phyloP scores from a whole-genome alignment of 2,329 filamentous ascomycete species.

The Claviceps lovelessii region DNA sequence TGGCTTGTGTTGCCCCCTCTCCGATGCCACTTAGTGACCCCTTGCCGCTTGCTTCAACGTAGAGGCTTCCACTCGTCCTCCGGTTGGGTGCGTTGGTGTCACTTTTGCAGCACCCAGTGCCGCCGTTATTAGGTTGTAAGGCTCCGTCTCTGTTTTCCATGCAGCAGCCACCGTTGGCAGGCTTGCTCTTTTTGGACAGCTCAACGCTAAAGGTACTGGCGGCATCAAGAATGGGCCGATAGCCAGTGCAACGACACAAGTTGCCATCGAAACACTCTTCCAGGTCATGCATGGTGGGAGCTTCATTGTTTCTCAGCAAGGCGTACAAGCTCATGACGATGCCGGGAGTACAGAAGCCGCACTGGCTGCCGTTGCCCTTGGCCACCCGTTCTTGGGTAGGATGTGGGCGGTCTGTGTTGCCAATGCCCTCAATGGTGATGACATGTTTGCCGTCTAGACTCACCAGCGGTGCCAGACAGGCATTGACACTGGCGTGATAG shows the following conservation, averaged over 20 bases:
- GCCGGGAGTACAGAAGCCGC: slow-evolving; percentile 86
- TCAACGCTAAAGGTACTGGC: slow-evolving; percentile 71
- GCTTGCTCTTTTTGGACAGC: slow-evolving; percentile 7
- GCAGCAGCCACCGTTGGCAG: slow-evolving; percentile 1
- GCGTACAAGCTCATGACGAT: slow-evolving; percentile 98
- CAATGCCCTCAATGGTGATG: slow-evolving; percentile 93
- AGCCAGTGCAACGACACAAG: slow-evolving; percentile 87
- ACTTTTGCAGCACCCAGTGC: slow-evolving; percentile 30
- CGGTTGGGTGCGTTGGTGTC: slow-evolving; percentile 16
- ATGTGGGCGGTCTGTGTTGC: slow-evolving; percentile 73
- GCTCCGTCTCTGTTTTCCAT: background rate
- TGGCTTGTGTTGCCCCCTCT: background rate
- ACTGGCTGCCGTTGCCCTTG: slow-evolving; percentile 84
- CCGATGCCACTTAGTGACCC: background rate
- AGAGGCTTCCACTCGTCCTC: background rate
- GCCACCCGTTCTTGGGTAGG: slow-evolving; percentile 84
- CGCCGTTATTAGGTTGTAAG: background rate
- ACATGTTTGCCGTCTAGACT: slow-evolving; percentile 96
- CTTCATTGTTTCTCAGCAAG: slow-evolving; percentile 67
- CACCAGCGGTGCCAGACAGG: slow-evolving; percentile 81
- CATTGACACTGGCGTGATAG: slow-evolving; percentile 94
- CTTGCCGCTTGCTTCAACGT: background rate
- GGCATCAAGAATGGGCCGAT: slow-evolving; percentile 83
- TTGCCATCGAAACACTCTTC: slow-evolving; percentile 98
- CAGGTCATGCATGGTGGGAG: slow-evolving; percentile 65